These are phyloP conservation scores for Xylariaceae sp. DNA, from an alignment of 2,329 filamentous ascomycete genomes.

Conservation along the genomic window DNA sequence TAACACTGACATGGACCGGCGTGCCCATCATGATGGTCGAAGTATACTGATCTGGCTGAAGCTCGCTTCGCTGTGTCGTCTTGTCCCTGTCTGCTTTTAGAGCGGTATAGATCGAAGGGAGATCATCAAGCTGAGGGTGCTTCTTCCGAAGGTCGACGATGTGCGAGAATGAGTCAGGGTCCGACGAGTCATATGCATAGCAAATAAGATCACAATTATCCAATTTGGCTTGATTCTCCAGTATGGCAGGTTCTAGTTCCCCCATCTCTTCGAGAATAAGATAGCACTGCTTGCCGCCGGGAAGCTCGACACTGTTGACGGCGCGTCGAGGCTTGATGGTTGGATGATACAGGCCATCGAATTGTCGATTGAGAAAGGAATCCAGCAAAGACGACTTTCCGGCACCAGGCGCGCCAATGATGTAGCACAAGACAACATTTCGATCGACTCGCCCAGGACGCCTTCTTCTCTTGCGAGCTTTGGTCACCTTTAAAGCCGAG, in stretches of 20 bases:
- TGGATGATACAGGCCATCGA: constrained; percentile 78
- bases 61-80: constrained; percentile 87
- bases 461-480: constrained; percentile 78
- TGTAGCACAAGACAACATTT: constrained; percentile 91
- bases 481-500: constrained; percentile 85
- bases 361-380: constrained; percentile 84
- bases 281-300: constrained; percentile 94
- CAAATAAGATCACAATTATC: constrained; percentile 92
- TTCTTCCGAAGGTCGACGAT: constrained; percentile 76
- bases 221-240: constrained; percentile 86
- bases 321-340: constrained; percentile 93
- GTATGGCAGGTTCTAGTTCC: constrained; percentile 87
- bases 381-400: constrained; percentile 91
- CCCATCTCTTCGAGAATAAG: constrained; percentile 93
- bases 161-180: constrained; percentile 92
- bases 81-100: constrained; percentile 95
- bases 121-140: constrained; percentile 78
- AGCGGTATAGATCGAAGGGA: constrained; percentile 88
- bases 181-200: constrained; percentile 94
- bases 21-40: constrained; percentile 80
- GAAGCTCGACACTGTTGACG: constrained; percentile 94
- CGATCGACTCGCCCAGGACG: constrained; percentile 83
- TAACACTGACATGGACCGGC: constrained; percentile 90
- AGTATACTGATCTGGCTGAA: constrained; percentile 91
- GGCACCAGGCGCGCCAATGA: constrained; percentile 78